Evolutionary conservation across 768 basidiomycete species (phyloP).

Genomic region (Leccinum variicolor): DNA sequence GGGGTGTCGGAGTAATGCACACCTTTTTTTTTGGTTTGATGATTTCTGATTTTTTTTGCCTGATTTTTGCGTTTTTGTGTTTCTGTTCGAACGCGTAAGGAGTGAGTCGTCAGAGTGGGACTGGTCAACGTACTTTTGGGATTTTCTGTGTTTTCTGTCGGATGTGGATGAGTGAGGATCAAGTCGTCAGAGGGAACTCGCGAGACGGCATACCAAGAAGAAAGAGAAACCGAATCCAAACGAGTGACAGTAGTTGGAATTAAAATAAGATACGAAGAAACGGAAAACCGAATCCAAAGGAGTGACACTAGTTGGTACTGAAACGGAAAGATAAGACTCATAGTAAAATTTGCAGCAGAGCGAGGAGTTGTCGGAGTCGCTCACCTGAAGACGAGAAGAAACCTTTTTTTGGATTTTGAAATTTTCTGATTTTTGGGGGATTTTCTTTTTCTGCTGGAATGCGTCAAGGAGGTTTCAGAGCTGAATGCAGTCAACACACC

Average conservation of each 20-base stretch:
- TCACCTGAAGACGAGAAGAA: neutral
- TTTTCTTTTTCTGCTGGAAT: neutral
- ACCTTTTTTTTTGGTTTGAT: neutral
- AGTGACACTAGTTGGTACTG: neutral
- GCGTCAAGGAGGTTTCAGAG: neutral
- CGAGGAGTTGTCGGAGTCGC: neutral
- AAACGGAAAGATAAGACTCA: neutral
- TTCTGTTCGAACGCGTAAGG: neutral
- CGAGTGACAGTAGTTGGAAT: neutral
- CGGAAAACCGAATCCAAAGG: neutral
- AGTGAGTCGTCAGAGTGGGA: too few relatives aligned
- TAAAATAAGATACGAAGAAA: neutral
- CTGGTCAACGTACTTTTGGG: too few relatives aligned
- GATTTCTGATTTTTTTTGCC: neutral
- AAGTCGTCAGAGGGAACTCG: neutral
- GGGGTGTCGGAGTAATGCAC: neutral
- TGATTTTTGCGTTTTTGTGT: neutral
- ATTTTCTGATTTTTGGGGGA: conserved; percentile 3
- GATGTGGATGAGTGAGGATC: too few relatives aligned
- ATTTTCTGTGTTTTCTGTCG: too few relatives aligned
- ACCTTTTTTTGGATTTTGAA: neutral
- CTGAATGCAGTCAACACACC: neutral
- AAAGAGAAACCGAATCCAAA: neutral
- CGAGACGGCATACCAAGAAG: neutral
- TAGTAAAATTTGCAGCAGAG: neutral